Evolutionary conservation across 164 flowering plant genomes (phyloP), one percentile per base, ranked within the genome.

Genomic region (Stephania japonica): DNA sequence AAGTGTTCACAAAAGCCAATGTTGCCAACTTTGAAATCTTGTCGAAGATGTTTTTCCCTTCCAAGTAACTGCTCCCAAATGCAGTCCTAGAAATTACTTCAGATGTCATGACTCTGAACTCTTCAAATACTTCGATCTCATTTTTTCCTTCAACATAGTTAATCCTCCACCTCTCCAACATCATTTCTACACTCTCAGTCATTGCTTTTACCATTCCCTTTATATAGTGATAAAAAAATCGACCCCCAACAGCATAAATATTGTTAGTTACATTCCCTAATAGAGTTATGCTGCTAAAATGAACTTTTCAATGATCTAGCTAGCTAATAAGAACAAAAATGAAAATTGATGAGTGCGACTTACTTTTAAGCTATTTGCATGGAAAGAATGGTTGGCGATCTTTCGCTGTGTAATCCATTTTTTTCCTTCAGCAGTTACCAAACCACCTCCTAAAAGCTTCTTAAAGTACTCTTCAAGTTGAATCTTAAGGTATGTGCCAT

Each of bases 1-100:
- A 41, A 10, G 50, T 49, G 65, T 76, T 83, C 68, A 25, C 74
- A 38, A 73, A 27, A 11, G 56, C 19, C 7, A 84, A 16, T 44
- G 56, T 1, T 21, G 38, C 70, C 75, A 85, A 42, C 44, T 70
- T 53, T 9, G 18, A 75, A 18, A 80, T 32, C 83, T 80, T 77
- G 18, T 83, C 71, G 21, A 87, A 84, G 23, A 84, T 85, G 5
- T 76, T 73, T 75, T 82, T 61, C 23, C 89, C 89, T 76, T 87
- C 84, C 38, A 67, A 11, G 62, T 79, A 84, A 67, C 80, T 86
- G 76, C 85, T 86, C 25, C 89, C 90, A 75, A 87, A 87, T 18
- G 89, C 90, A 21, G 88, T 83, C 74, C 76, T 82, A 50, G 89
- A 83, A 49, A 86, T 85, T 14, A 86, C 77, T 32, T 86, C 86